Conservation (phyloP, 2,329 filamentous ascomycete genomes). For the Tolypocladium cylindrosporum region DNA sequence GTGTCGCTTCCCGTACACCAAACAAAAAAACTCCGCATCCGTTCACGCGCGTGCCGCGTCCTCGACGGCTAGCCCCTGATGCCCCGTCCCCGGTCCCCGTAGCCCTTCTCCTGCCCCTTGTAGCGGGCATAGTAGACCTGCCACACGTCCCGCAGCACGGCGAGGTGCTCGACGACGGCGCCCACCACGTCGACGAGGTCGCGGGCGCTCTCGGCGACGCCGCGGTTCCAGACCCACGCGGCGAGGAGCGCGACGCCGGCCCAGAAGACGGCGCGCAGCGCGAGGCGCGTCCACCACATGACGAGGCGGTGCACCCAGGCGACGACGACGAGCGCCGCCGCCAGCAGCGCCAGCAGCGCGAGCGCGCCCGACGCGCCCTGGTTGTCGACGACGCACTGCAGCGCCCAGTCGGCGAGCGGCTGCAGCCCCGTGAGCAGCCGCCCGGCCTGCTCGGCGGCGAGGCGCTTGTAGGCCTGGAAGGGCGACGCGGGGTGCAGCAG, state of each 20-base stretch:
- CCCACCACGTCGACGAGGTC: conserved; percentile 40
- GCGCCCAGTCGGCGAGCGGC: conserved; percentile 29
- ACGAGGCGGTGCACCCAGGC: conserved; percentile 63
- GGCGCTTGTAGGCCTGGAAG: conserved; percentile 28
- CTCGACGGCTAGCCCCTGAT: neutral
- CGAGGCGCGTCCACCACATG: conserved; percentile 66
- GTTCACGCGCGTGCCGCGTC: neutral
- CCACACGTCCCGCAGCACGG: conserved; percentile 44
- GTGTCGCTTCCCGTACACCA: neutral
- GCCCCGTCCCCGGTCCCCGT: neutral
- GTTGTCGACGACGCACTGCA: conserved; percentile 23
- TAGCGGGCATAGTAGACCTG: conserved; percentile 46
- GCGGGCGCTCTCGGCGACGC: conserved; percentile 51
- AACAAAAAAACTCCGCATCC: neutral
- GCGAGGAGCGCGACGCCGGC: conserved; percentile 42
- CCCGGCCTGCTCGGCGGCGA: conserved; percentile 19
- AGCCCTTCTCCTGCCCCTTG: conserved; percentile 32
- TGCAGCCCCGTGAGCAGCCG: conserved; percentile 20
- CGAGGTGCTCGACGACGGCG: conserved; percentile 34
- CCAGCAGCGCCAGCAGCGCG: conserved; percentile 22
- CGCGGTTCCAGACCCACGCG: conserved; percentile 53
- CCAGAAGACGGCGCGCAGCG: conserved; percentile 55
- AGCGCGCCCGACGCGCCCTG: conserved; percentile 21
- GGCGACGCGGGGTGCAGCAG: conserved; percentile 35
- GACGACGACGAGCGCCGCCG: conserved; percentile 55